phyloP scores from a whole-genome alignment of 495 filamentous ascomycete species.

The Penicillium cosmopolitanum region DNA sequence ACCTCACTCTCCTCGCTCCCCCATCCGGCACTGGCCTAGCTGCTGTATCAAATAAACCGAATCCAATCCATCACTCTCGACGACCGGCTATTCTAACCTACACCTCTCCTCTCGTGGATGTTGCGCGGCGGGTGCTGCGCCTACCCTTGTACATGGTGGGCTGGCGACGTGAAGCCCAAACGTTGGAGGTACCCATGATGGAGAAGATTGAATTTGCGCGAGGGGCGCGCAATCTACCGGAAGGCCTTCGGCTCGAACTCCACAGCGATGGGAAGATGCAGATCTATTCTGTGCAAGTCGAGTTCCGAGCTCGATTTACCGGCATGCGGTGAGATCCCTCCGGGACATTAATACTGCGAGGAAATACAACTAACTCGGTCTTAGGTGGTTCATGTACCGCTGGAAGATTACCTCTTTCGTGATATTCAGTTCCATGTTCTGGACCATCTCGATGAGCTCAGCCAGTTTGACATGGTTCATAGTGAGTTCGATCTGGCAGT shows the following conservation, averaged over 20 bases:
- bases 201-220: slow-evolving; percentile 67
- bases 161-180: slow-evolving; percentile 57
- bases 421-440: slow-evolving; percentile 70
- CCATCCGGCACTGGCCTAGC: slow-evolving; percentile 32
- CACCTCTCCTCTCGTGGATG: slow-evolving; percentile 59
- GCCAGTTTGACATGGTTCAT: slow-evolving; percentile 61
- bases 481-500: slow-evolving; percentile 42
- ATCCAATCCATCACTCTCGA: slow-evolving; percentile 49
- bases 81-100: slow-evolving; percentile 72
- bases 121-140: slow-evolving; percentile 49
- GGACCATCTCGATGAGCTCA: slow-evolving; percentile 68
- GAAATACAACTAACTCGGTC: slow-evolving; percentile 11
- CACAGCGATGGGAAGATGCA: slow-evolving; percentile 68
- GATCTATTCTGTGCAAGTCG: slow-evolving; percentile 70
- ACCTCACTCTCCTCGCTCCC: slow-evolving; percentile 63
- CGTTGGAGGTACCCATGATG: slow-evolving; percentile 69
- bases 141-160: slow-evolving; percentile 65
- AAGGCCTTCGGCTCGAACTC: slow-evolving; percentile 64
- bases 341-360: too few species aligned
- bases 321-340: slow-evolving; percentile 59
- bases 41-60: slow-evolving; percentile 27
- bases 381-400: slow-evolving; percentile 81
- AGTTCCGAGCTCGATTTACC: slow-evolving; percentile 69
- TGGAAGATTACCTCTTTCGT: slow-evolving; percentile 70
- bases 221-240: slow-evolving; percentile 59